Conservation (phyloP, 164 flowering plant species). For the Vitis amurensis region DNA sequence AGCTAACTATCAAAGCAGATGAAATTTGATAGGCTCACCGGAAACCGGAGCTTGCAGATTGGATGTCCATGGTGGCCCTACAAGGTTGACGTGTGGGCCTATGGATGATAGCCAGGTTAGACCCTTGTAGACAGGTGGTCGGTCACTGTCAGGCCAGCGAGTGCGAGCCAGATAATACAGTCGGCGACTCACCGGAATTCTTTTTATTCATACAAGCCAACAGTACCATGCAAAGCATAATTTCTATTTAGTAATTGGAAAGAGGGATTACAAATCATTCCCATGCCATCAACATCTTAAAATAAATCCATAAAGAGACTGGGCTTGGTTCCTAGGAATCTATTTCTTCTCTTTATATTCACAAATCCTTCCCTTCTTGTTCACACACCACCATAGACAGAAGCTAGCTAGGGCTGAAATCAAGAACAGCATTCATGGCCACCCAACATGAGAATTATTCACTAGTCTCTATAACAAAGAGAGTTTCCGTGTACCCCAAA, state of each 20-base stretch:
- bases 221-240: slow-evolving; percentile 34
- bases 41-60: neutral
- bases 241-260: neutral
- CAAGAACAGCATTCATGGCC: slow-evolving; percentile 23
- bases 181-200: neutral
- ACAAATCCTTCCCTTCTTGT: slow-evolving; percentile 14
- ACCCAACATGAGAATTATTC: slow-evolving; percentile 9
- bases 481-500: slow-evolving; percentile 36
- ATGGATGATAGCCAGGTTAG: neutral
- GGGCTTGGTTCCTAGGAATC: slow-evolving; percentile 29
- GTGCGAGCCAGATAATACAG: slow-evolving; percentile 17
- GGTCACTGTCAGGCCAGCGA: slow-evolving; percentile 3
- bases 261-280: slow-evolving; percentile 10
- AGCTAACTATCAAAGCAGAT: neutral
- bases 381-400: neutral
- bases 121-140: slow-evolving; percentile 7
- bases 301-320: slow-evolving; percentile 5
- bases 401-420: neutral
- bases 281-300: neutral
- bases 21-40: neutral
- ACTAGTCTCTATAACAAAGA: slow-evolving; percentile 28
- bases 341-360: slow-evolving; percentile 17
- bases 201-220: slow-evolving; percentile 1
- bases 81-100: slow-evolving; percentile 1
- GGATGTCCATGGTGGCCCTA: neutral